Evolutionary conservation across 352 stramenopile genomes (phyloP), one percentile per base, ranked within the genome.

Genomic region (Phytophthora chlamydospora): DNA sequence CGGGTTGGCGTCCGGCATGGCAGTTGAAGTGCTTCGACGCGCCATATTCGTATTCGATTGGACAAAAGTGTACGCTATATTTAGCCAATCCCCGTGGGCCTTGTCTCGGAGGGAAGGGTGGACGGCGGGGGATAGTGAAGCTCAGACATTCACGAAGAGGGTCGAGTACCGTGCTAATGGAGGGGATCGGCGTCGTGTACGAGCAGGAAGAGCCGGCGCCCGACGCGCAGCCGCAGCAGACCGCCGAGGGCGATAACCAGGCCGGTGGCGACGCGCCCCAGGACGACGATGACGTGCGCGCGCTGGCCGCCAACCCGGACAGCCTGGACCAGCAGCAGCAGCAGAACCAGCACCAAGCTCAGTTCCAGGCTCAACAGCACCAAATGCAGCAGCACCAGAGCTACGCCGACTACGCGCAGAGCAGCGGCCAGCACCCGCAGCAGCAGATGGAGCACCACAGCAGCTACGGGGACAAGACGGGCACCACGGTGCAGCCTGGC

Each of bases 171-270:
- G 68, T 52, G 27, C 46, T 16, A 54, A 91, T 91, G 82, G 82
- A 91, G 69, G 82, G 82, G 39, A 62, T 89, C 17, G 79, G 79
- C 42, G 80, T 91, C 48, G 83, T 90, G 47, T 90, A 91, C 73
- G 83, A 91, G 70, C 78, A 88, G 46, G 83, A 91, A 62, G 83
- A 90, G 59, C 68, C 59, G 31, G 55, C 77, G 44, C 61, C 62
- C 43, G 70, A 82, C 41, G 55, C 33, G 12, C 40, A n/a, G 12
- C 38, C 35, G 16, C 44, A 71, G 24, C 59, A 66, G 29, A 46
- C 51, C 12, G 29, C 46, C 17, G 34, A 44, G 10, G 27, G 39
- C 2, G 58, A 51, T 32, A 55, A 56, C 34, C 50, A 68, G n/a
- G 6, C 40, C 54, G 38, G 39, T 29, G 7, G 32, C 27, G 6